Conservation (phyloP, 352 stramenopile species). For the Globisporangium okanoganense region DNA sequence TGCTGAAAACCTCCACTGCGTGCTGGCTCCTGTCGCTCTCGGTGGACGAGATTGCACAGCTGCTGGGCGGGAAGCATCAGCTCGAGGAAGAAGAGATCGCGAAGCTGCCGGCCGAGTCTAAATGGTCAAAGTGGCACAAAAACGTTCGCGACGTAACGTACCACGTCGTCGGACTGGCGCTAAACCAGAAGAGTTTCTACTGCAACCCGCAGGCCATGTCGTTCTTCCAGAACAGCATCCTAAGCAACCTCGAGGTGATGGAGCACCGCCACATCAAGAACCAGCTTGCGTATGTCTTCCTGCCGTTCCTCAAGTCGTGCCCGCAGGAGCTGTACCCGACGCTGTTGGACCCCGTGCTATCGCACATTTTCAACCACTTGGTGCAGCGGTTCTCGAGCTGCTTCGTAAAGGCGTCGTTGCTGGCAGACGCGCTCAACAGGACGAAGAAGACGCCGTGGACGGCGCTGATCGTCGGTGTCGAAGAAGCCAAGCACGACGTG, state of each 20-base stretch:
- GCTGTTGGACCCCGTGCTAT: conserved; percentile 61
- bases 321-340: conserved; percentile 49
- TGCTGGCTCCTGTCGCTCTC: conserved; percentile 72
- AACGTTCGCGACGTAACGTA: conserved; percentile 77
- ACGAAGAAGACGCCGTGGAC: conserved; percentile 38
- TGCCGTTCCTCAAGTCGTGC: conserved; percentile 71
- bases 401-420: conserved; percentile 23
- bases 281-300: conserved; percentile 58
- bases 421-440: conserved; percentile 12
- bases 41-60: conserved; percentile 67
- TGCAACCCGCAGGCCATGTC: conserved; percentile 33
- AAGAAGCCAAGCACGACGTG: conserved; percentile 66
- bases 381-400: conserved; percentile 40
- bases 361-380: conserved; percentile 51
- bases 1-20: conserved; percentile 52
- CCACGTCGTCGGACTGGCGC: conserved; percentile 65
- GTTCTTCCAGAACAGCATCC: conserved; percentile 56
- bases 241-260: conserved; percentile 60
- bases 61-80: conserved; percentile 71
- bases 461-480: conserved; percentile 53
- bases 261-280: conserved; percentile 76
- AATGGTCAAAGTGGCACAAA: conserved; percentile 80
- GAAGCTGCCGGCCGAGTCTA: conserved; percentile 40
- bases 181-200: conserved; percentile 51
- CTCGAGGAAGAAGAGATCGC: conserved; percentile 64